Conservation (phyloP, 306 rosid species). For the Prunus campanulata region DNA sequence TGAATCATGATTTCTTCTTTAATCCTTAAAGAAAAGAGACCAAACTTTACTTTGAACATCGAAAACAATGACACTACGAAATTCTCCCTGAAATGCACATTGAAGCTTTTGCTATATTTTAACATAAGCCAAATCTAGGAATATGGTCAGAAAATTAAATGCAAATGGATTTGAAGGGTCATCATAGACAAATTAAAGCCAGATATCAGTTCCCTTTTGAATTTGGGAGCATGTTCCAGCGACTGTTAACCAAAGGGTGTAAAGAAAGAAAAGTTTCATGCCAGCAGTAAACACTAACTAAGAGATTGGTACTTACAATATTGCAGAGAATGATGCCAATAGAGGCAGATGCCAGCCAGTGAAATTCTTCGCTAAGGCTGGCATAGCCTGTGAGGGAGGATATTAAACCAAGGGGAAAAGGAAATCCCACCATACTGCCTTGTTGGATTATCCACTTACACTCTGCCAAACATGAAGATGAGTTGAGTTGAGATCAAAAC, state of each 20-base stretch:
- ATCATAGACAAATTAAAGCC: not conserved
- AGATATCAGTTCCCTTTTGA: not conserved
- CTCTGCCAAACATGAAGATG: not conserved
- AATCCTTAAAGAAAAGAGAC: not conserved
- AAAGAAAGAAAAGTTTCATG: not conserved
- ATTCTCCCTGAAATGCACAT: not conserved
- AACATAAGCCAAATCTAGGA: not conserved
- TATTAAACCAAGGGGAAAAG: constrained; percentile 28
- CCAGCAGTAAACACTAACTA: not conserved
- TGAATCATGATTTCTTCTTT: not conserved
- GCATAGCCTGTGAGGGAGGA: constrained; percentile 36
- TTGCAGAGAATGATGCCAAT: constrained; percentile 62
- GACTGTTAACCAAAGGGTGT: not conserved
- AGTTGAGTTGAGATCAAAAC: not conserved
- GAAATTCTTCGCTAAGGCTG: constrained; percentile 48
- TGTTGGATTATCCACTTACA: constrained; percentile 5
- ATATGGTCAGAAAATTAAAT: not conserved
- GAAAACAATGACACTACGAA: not conserved
- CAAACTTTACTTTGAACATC: not conserved
- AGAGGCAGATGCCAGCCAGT: constrained; percentile 53
- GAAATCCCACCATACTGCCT: constrained; percentile 42
- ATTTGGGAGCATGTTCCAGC: not conserved
- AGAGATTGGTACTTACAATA: constrained; percentile 54
- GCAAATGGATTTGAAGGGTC: not conserved
- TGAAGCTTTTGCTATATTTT: not conserved